Conservation (phyloP, 768 basidiomycete genomes). For the Suillus clintonianus region DNA sequence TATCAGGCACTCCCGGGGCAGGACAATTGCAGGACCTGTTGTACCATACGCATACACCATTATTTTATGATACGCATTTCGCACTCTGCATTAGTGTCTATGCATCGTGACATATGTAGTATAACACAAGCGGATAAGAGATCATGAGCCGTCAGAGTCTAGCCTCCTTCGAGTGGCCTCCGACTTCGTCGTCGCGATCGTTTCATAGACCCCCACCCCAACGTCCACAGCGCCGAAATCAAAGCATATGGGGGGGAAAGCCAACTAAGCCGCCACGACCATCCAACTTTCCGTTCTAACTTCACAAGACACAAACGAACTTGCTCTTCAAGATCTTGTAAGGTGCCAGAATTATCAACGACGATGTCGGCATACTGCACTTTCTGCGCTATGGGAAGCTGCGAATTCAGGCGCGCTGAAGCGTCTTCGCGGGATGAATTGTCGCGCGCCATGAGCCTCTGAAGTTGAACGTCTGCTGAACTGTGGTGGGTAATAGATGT, state of each 20-base stretch:
- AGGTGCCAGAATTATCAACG: slow-evolving; percentile 85
- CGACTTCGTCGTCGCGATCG: neutral
- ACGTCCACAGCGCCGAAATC: slow-evolving; percentile 44
- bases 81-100: neutral
- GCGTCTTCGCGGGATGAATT: slow-evolving; percentile 67
- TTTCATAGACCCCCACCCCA: slow-evolving; percentile 33
- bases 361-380: slow-evolving; percentile 82
- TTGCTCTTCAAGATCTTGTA: slow-evolving; percentile 61
- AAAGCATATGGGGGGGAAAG: slow-evolving; percentile 56
- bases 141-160: neutral
- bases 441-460: slow-evolving; percentile 80
- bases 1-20: slow-evolving; percentile 17
- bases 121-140: neutral
- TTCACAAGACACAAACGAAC: slow-evolving; percentile 41
- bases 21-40: neutral
- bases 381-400: slow-evolving; percentile 79
- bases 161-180: neutral
- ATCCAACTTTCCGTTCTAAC: slow-evolving; percentile 50
- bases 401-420: slow-evolving; percentile 70
- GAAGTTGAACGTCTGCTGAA: slow-evolving; percentile 80
- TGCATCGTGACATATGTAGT: neutral
- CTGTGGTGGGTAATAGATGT: slow-evolving; percentile 38
- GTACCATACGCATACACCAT: neutral
- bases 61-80: neutral
- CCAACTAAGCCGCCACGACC: slow-evolving; percentile 66